Conservation (phyloP, 805 yeast genomes). For the Saturnispora halmiae region DNA sequence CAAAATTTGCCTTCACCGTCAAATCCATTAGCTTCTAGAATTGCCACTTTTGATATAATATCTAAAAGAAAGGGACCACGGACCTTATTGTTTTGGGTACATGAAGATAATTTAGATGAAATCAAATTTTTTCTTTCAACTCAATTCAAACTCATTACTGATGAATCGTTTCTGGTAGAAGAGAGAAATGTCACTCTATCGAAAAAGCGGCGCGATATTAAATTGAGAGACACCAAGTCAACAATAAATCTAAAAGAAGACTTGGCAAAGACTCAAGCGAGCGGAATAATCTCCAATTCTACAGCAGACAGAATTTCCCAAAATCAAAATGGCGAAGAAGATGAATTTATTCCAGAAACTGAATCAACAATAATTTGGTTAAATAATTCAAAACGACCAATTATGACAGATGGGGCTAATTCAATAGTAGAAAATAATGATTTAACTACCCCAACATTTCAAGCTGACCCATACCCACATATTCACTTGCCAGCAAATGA, state of each 20-base stretch:
- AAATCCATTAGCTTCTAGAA: slow-evolving; percentile 17
- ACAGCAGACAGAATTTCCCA: neutral
- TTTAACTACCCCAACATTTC: slow-evolving; percentile 5
- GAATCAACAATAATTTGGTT: slow-evolving; percentile 24
- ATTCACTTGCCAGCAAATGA: slow-evolving; percentile 16
- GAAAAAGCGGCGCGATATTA: slow-evolving; percentile 3
- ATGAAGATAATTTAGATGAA: slow-evolving; percentile 49
- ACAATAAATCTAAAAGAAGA: slow-evolving; percentile 9
- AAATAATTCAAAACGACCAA: slow-evolving; percentile 22
- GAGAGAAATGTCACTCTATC: slow-evolving; percentile 11
- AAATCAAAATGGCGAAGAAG: neutral
- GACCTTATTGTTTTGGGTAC: slow-evolving; percentile 43
- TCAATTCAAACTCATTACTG: slow-evolving; percentile 31
- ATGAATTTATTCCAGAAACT: slow-evolving; percentile 26
- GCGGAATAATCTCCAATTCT: too few relatives aligned
- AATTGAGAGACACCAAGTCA: slow-evolving; percentile 18
- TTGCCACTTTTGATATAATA: slow-evolving; percentile 31
- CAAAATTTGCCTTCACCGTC: slow-evolving; percentile 1
- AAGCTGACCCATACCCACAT: slow-evolving; percentile 14
- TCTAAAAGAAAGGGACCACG: slow-evolving; percentile 29
- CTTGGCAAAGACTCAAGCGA: neutral
- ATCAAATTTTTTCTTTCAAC: slow-evolving; percentile 39
- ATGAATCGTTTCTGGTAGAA: slow-evolving; percentile 25
- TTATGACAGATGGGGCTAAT: slow-evolving; percentile 13
- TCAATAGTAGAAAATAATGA: slow-evolving; percentile 8